These are phyloP conservation scores for Sextonia rubra DNA, from an alignment of 164 flowering plant species.

Conservation along the genomic window DNA sequence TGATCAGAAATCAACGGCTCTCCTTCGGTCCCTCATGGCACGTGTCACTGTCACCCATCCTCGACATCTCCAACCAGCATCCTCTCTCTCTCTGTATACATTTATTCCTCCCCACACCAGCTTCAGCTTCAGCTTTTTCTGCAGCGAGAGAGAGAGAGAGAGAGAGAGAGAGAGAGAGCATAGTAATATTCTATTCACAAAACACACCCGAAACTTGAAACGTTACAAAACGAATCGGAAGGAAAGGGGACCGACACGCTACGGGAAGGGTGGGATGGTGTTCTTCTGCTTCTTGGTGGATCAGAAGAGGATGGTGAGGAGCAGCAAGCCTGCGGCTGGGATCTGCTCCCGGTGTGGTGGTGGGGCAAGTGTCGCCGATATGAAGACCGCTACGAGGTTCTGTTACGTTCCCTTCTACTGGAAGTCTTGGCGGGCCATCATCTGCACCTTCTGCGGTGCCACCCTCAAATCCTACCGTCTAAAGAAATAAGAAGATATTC, in stretches of 20 bases:
- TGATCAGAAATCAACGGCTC: no score
- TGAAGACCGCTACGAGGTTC: conserved; percentile 70
- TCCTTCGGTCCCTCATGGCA: no score
- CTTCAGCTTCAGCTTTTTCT: no score
- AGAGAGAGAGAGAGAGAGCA: no score
- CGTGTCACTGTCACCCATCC: no score
- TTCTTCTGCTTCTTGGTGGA: conserved; percentile 76
- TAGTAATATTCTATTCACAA: no score
- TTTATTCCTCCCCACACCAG: no score
- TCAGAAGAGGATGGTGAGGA: conserved; percentile 46
- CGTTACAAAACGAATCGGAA: background rate
- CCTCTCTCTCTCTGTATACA: no score
- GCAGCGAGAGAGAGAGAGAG: no score
- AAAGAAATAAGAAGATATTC: background rate
- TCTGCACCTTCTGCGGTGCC: conserved; percentile 79
- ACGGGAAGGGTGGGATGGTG: conserved; percentile 37
- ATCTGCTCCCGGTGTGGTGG: conserved; percentile 79
- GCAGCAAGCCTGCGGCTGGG: conserved; percentile 80
- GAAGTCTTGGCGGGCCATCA: conserved; percentile 68
- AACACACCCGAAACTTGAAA: background rate
- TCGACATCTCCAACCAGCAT: no score
- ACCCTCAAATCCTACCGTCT: conserved; percentile 50
- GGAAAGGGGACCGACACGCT: background rate
- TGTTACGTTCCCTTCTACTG: conserved; percentile 68
- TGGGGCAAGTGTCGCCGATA: conserved; percentile 77